Evolutionary conservation across 192 early-diverging fungal species (phyloP).

Genomic region (Diversispora eburnea): DNA sequence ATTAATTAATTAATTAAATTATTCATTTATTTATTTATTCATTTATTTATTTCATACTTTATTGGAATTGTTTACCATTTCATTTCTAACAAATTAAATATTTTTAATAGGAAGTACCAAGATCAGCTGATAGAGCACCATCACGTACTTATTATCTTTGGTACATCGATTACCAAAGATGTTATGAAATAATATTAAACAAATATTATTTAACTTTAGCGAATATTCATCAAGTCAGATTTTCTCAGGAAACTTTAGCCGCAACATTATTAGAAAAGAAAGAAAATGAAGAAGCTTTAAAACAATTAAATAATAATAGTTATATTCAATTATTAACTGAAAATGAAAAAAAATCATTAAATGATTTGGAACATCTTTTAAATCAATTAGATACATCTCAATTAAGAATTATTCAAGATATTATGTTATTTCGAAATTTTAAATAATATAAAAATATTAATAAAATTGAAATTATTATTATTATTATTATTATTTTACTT

Average conservation of each 20-base stretch:
- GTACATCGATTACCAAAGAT: constrained; percentile 42
- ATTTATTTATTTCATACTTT: neutral
- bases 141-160: constrained; percentile 72
- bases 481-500: no score
- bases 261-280: constrained; percentile 2
- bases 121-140: constrained; percentile 67
- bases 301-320: constrained; percentile 6
- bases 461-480: no score
- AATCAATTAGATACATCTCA: constrained; percentile 9
- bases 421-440: constrained; percentile 8
- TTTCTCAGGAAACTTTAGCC: constrained; percentile 1
- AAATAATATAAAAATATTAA: neutral
- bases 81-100: constrained; percentile 26
- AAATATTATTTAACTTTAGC: constrained; percentile 10
- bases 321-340: constrained; percentile 5
- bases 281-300: constrained; percentile 17
- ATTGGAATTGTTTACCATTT: constrained; percentile 26
- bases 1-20: neutral
- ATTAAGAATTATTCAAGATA: constrained; percentile 14
- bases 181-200: constrained; percentile 1
- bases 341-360: constrained; percentile 7
- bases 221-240: constrained; percentile 22
- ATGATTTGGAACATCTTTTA: constrained; percentile 6
- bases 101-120: constrained; percentile 62
- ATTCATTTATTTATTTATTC: no score